Evolutionary conservation across 805 yeast species (phyloP), one percentile per base, ranked within the genome.

Genomic region (Candida maris): DNA sequence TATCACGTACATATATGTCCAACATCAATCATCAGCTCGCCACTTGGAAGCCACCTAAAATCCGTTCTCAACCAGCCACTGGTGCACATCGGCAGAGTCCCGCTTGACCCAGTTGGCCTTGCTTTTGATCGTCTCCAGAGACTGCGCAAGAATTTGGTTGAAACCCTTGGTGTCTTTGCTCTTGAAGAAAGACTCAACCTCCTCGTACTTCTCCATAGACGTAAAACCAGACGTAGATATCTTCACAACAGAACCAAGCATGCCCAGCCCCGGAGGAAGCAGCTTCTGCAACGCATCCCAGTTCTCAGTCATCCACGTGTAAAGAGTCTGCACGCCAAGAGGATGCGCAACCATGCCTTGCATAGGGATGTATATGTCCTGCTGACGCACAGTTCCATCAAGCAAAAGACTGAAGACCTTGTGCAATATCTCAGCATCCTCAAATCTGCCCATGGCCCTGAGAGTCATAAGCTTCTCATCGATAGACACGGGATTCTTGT

Each of bases 181-280:
- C 18, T 52, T 54, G 54, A 77, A 79, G 57, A 76, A 79, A 8
- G 37, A 51, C 38, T 62, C 64, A 35, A 76, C 63, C 34, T 68
- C 71, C n/a, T 58, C 52, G 33, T 59, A 57, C 45, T 63, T 70
- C 23, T 64, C 66, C 48, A 49, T 51, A 14, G 68, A 48, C 22
- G 71, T 67, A 43, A 68, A 66, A 27, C 56, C 64, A 38, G 47
- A 64, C 30, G 85, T 72, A 32, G 80, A 64, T 23, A 83, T 45
- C 21, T 71, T 67, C 26, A 91, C 83, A 40, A 93, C 79, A 14
- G 81, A 68, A 15, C 91, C 83, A 51, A 91, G 69, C 85, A 88
- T 77, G 17, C 87, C 71, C 45, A 82, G 71, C 9, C 86, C 82
- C 12, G 95, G 86, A 34, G 97, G 96, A 56, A 87, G 73, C 52